These are phyloP conservation scores for Rhinocladiella mackenziei DNA, from an alignment of 2,329 filamentous ascomycete genomes.

Conservation along the genomic window DNA sequence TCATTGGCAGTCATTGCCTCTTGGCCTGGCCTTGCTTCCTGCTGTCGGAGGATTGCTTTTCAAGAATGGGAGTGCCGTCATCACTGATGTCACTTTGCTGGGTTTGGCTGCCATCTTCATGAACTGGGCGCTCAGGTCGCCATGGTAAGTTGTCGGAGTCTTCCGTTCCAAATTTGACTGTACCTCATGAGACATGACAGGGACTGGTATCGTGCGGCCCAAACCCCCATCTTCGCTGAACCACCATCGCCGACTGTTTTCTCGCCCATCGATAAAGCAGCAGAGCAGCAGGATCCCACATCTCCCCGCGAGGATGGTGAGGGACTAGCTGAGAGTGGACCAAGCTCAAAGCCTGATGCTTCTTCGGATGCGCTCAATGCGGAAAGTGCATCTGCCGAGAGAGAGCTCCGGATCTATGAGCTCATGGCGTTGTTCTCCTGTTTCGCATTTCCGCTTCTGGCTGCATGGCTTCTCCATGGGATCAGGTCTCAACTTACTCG, in stretches of 20 bases:
- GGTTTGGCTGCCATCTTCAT: constrained; percentile 78
- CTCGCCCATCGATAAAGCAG: constrained; percentile 33
- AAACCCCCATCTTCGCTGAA: constrained; percentile 56
- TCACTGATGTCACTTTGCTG: constrained; percentile 80
- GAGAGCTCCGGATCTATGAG: constrained; percentile 71
- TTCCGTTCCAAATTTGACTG: constrained; percentile 8
- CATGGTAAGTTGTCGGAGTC: constrained; percentile 60
- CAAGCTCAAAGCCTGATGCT: constrained; percentile 11
- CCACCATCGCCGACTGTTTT: constrained; percentile 35
- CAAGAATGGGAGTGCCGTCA: constrained; percentile 73
- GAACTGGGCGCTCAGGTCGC: constrained; percentile 85
- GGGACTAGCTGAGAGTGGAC: not conserved
- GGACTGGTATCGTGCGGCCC: constrained; percentile 71
- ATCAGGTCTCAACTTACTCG: constrained; percentile 77
- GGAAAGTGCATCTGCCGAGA: constrained; percentile 40
- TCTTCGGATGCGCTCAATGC: constrained; percentile 17
- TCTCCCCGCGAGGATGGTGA: not conserved
- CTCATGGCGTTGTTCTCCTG: constrained; percentile 70
- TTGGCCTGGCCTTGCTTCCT: constrained; percentile 79
- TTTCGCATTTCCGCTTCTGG: constrained; percentile 71
- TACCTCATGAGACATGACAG: constrained; percentile 37
- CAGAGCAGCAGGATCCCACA: constrained; percentile 31
- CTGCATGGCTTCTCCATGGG: constrained; percentile 78
- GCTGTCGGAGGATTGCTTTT: constrained; percentile 82
- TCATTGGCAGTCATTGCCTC: constrained; percentile 72